Conservation (phyloP, 495 filamentous ascomycete species). For the Tetracladium setigerum region DNA sequence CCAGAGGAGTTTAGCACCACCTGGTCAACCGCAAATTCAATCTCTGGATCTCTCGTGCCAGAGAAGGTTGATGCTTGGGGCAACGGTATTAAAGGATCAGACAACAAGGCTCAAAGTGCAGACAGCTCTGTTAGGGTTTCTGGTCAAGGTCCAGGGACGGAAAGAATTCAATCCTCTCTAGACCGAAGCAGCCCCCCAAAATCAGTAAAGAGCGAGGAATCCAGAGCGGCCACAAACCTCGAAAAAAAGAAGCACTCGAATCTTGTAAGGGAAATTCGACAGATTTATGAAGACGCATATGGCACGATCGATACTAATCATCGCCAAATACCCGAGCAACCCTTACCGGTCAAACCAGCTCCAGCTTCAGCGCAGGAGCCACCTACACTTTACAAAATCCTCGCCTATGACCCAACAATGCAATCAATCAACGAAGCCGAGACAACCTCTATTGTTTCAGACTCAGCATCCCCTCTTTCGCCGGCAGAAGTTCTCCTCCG, state of each 20-base stretch:
- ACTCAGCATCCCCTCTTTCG: constrained; percentile 34
- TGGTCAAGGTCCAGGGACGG: too few relatives aligned
- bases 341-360: background rate
- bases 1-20: constrained; percentile 34
- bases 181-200: too few relatives aligned
- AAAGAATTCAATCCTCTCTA: too few relatives aligned
- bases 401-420: constrained; percentile 64
- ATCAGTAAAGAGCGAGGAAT: too few relatives aligned
- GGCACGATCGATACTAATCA: constrained; percentile 36
- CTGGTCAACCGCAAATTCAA: constrained; percentile 20
- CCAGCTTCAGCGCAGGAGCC: background rate
- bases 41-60: constrained; percentile 3
- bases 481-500: constrained; percentile 57
- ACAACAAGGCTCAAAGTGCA: constrained; percentile 19
- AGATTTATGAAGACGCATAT: constrained; percentile 39
- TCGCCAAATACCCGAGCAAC: background rate
- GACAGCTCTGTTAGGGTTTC: too few relatives aligned
- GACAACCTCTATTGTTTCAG: constrained; percentile 49
- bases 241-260: constrained; percentile 19
- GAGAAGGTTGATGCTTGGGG: constrained; percentile 28
- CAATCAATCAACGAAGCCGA: constrained; percentile 52
- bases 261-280: constrained; percentile 31
- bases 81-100: constrained; percentile 31
- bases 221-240: constrained; percentile 13
- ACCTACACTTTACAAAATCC: constrained; percentile 56